Base-by-base conservation (phyloP, 352 stramenopile species). In the Peronospora farinosa region DNA sequence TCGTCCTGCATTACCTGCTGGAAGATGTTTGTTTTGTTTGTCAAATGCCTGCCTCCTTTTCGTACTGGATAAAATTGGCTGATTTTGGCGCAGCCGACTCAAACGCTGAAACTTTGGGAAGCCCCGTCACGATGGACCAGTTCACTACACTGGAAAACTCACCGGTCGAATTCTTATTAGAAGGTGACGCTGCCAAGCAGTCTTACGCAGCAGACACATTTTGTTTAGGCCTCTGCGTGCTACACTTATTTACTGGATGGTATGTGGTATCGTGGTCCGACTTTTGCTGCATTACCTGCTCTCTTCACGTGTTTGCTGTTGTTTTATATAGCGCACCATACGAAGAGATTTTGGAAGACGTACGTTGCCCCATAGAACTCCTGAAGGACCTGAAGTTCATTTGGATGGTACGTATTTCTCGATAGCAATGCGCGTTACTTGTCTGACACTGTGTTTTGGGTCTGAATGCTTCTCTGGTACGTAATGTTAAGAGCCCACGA, bases 121-220 rank as follows among this genome's bases (percentile, higher is more conserved):
- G 90, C 45, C 85, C 84, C 0, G 86, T 99, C 3, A 94, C 78
- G 4, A 72, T 97, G 35, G 91, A 94, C 31, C 95, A 93, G 45
- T 98, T 99, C 58, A 98, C 96, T 23, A 99, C 97, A 13, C 68
- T 99, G 13, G 97, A 99, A 65, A 99, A 99, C 63, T 93, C 93
- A 11, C 92, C 97, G 2, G 76, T 96, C 16, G 97, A 99, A 38
- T 97, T 96, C 42, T 64, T 99, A 7, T 74, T 98, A 28, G 65
- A 95, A 37, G 97, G 97, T 25, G 86, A 97, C 57, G 64, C 65
- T 5, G 89, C 95, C 5, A 47, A 69, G 43, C 95, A 96, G 60
- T 95, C 82, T 2, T 97, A 95, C 63, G 88, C 88, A 11, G 78
- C 92, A 39, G 96, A 99, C 67, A 93, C 82, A 7, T 99, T 98